Conservation (phyloP, 73 alveolate species). For the Paramecium bursaria region DNA sequence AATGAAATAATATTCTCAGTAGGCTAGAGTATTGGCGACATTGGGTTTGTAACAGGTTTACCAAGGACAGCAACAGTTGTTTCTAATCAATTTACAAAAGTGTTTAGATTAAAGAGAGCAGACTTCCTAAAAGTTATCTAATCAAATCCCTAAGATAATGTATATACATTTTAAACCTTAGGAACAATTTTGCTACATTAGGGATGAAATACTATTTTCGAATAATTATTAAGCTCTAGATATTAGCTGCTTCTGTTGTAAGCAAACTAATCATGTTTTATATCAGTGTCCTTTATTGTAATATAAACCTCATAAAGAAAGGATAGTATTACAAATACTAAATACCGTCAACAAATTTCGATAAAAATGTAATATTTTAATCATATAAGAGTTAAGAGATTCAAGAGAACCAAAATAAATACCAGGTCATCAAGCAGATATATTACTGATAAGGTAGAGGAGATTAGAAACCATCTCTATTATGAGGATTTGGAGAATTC, state of each 20-base stretch:
- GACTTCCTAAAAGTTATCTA: not conserved
- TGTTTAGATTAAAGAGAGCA: not conserved
- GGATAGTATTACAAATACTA: no score
- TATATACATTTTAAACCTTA: not conserved
- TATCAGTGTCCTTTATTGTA: not conserved
- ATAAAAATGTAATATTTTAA: no score
- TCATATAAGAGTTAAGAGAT: no score
- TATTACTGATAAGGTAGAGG: no score
- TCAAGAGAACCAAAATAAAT: no score
- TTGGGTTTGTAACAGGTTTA: slow-evolving; percentile 15
- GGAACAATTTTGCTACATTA: slow-evolving; percentile 5
- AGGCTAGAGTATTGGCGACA: no score
- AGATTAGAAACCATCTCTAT: no score
- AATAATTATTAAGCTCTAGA: not conserved
- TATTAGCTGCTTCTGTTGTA: slow-evolving; percentile 23
- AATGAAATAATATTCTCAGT: no score
- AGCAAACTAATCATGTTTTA: not conserved
- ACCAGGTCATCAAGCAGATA: no score
- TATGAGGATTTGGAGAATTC: no score
- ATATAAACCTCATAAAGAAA: slow-evolving; percentile 32
- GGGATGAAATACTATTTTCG: not conserved
- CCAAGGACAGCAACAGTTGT: not conserved
- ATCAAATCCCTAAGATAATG: not conserved
- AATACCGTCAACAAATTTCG: no score
- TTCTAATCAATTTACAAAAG: not conserved